Evolutionary conservation across 768 basidiomycete species (phyloP), one percentile per base, ranked within the genome.

Genomic region (Crassisporium funariophilum): DNA sequence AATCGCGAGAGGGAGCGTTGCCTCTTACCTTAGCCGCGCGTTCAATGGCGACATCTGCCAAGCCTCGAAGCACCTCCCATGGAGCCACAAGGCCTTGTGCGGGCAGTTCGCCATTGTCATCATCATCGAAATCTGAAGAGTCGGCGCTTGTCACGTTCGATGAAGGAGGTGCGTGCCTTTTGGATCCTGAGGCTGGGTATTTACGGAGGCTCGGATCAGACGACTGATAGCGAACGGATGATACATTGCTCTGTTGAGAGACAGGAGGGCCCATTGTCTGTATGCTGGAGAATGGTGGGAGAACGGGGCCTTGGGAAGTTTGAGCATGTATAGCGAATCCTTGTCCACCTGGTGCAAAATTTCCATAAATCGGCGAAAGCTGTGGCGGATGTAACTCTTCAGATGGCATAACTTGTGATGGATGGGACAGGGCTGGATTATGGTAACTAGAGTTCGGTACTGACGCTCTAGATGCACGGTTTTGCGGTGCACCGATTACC

Each of bases 81-180:
- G 91, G 91, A 7, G 90, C 91, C 44, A 91, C 83, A 37, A 93
- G 78, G 38, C 91, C 89, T 31, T 78, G 80, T 27, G 86, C 86
- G 1, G 91, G 91, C 11, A 93, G 67, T 61, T 87, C 91, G 13
- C 86, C 85, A 47, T 79, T 79, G 34, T 88, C 88, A 35, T 91
- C 88, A 38, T 90, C 89, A 40, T 92, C 91, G n/a, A 81, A 64
- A 59, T 91, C 91, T 27, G 89, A 88, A 1, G 90, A 90, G 64
- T 91, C 83, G 9, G 86, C 83, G 52, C 87, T 91, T 7, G 84
- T 82, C 49, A 83, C 78, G 55, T 80, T 82, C 2, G 88, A 88
- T 11, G 81, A 76, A 3, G 76, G 69, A 10, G 81, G 78, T 24
- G 80, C 78, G 22, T 77, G 73, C 53, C 87, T 75, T 66, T 88